Evolutionary conservation across 2,329 filamentous ascomycete species (phyloP).

Genomic region (Colletotrichum gigasporum): DNA sequence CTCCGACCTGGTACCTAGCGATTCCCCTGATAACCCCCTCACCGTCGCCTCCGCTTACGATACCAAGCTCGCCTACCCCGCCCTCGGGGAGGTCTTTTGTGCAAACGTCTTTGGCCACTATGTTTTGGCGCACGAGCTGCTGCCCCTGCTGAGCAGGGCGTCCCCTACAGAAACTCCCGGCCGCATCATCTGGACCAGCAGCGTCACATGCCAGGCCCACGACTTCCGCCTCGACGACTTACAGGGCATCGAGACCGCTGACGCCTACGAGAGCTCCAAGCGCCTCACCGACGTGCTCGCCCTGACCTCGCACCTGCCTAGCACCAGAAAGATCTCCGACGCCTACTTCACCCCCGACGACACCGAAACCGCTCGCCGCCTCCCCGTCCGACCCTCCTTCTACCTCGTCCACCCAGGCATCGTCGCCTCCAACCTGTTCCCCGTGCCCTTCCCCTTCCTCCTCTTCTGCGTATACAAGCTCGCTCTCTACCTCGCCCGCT

Average conservation of each 20-base stretch:
- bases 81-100: conserved; percentile 84
- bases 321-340: conserved; percentile 64
- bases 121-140: conserved; percentile 81
- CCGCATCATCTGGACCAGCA: conserved; percentile 88
- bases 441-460: conserved; percentile 73
- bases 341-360: conserved; percentile 61
- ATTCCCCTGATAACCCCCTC: conserved; percentile 19
- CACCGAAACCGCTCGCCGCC: conserved; percentile 32
- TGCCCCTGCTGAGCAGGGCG: conserved; percentile 72
- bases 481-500: conserved; percentile 76
- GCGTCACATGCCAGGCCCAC: conserved; percentile 71
- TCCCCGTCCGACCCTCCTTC: conserved; percentile 62
- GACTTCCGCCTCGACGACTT: conserved; percentile 76
- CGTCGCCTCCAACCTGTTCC: conserved; percentile 82
- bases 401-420: conserved; percentile 90
- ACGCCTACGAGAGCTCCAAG: conserved; percentile 88
- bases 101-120: conserved; percentile 98
- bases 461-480: conserved; percentile 75
- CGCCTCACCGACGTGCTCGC: conserved; percentile 84
- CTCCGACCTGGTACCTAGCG: conserved; percentile 29
- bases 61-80: conserved; percentile 62
- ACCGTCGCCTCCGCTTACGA: conserved; percentile 14
- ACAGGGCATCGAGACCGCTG: conserved; percentile 71
- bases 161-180: conserved; percentile 56
- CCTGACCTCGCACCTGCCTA: conserved; percentile 76